Percentiles rank a stretch among this genome's conserved stretches.
phyloP scores from a whole-genome alignment of 73 alveolate species.

The Tetrahymena thermophila region DNA sequence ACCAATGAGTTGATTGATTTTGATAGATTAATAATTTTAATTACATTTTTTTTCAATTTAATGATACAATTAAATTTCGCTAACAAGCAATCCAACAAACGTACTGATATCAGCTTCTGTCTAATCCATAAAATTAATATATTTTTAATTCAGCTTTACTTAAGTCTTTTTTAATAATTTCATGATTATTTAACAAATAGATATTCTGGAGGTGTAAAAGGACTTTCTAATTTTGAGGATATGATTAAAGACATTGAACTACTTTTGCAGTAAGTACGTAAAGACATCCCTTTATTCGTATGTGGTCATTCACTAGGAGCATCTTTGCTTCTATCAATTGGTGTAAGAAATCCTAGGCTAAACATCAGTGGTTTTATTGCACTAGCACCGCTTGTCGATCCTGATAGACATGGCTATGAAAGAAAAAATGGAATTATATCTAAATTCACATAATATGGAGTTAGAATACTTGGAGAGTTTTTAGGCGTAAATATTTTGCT shows the following conservation, averaged over 20 bases:
- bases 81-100: neutral
- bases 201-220: neutral
- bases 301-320: neutral
- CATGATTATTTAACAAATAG: neutral
- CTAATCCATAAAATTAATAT: neutral
- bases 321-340: neutral
- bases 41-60: no score
- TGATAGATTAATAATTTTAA: neutral
- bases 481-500: neutral
- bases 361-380: neutral
- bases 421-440: neutral
- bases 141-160: no score
- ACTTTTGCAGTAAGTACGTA: neutral
- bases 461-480: neutral
- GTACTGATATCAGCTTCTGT: neutral
- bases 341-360: neutral
- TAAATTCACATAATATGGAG: neutral
- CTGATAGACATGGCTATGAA: neutral
- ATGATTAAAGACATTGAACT: neutral
- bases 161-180: neutral
- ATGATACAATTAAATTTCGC: neutral
- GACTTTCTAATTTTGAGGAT: neutral
- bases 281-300: neutral
- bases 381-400: neutral
- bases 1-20: neutral